These are phyloP conservation scores for Protomyces inouyei DNA, from an alignment of 1,139 yeast genomes.

Conservation along the genomic window DNA sequence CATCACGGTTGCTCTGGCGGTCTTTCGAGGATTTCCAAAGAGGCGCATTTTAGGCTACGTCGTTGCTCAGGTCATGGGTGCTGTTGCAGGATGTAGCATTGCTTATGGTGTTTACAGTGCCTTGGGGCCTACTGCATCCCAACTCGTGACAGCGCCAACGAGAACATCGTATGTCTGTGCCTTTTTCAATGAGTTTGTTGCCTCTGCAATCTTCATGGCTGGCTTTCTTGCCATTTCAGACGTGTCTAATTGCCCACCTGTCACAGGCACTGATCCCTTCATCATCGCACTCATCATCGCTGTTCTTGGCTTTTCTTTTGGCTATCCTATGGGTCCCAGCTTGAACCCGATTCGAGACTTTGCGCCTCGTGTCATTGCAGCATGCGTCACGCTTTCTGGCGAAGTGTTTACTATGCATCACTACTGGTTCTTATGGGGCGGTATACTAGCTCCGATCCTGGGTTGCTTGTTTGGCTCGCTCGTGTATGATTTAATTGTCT, in stretches of 20 bases:
- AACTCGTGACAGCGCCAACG: background rate
- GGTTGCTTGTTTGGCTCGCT: constrained; percentile 41
- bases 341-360: constrained; percentile 51
- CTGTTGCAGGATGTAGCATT: background rate
- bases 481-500: constrained; percentile 47
- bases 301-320: constrained; percentile 46
- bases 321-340: constrained; percentile 51
- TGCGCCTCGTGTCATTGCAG: constrained; percentile 49
- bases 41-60: background rate
- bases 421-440: constrained; percentile 42
- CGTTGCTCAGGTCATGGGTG: background rate
- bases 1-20: constrained; percentile 35
- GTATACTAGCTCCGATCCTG: constrained; percentile 37
- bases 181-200: background rate
- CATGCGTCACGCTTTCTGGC: constrained; percentile 46
- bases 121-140: background rate
- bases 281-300: constrained; percentile 45
- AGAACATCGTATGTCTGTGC: background rate
- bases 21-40: background rate
- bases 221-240: constrained; percentile 42
- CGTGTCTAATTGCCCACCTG: constrained; percentile 39
- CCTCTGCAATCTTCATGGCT: background rate
- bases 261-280: constrained; percentile 46
- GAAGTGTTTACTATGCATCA: constrained; percentile 34
- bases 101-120: background rate